phyloP scores from a whole-genome alignment of 306 rosid species.

The Gastrolobium bilobum region DNA sequence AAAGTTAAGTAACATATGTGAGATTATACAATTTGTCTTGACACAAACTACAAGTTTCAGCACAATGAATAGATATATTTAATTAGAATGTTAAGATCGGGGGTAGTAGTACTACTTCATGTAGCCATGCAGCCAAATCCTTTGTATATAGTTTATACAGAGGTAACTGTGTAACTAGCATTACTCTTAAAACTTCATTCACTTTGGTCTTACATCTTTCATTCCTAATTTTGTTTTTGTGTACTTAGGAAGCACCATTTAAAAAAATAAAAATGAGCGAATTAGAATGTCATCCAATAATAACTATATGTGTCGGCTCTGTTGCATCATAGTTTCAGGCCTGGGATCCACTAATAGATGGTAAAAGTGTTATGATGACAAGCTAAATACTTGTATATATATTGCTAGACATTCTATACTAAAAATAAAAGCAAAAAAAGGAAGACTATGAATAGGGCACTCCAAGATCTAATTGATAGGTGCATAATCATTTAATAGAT shows the following conservation, averaged over 20 bases:
- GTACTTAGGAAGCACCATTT: neutral
- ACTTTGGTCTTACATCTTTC: neutral
- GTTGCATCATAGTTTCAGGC: too few relatives aligned
- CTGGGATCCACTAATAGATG: too few relatives aligned
- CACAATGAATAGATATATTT: neutral
- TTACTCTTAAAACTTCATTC: neutral
- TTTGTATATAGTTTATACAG: neutral
- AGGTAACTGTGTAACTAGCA: neutral
- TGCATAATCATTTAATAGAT: neutral
- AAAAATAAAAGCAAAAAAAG: too few relatives aligned
- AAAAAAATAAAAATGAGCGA: too few relatives aligned
- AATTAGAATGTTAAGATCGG: neutral
- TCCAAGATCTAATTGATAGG: too few relatives aligned
- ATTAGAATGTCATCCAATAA: too few relatives aligned
- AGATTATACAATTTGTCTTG: neutral
- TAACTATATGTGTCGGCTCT: too few relatives aligned
- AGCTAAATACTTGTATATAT: too few relatives aligned
- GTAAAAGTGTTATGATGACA: too few relatives aligned
- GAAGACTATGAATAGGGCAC: too few relatives aligned
- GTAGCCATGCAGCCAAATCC: neutral
- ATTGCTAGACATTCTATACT: too few relatives aligned
- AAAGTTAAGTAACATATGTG: slow-evolving; percentile 9
- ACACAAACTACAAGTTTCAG: neutral
- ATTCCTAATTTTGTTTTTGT: slow-evolving; percentile 9
- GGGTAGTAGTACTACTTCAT: neutral